Evolutionary conservation across 2,329 filamentous ascomycete species (phyloP), one percentile per base, ranked within the genome.

Genomic region (Rhexocercosporidium sp.): DNA sequence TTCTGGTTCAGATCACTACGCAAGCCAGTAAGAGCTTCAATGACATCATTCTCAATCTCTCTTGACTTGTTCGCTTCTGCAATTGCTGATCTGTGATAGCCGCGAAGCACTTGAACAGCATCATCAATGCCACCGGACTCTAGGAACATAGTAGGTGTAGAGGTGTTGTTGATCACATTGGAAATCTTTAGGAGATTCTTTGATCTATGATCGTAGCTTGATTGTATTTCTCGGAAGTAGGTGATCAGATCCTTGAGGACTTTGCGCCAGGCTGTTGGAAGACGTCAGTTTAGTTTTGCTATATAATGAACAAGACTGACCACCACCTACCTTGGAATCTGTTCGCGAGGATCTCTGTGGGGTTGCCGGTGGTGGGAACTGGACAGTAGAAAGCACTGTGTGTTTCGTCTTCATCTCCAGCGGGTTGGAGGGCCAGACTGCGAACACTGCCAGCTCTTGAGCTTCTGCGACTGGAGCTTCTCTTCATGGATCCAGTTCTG

Each of bases 151-250:
- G 91, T 81, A 0, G 94, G 94, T 3, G 90, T 85, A 8, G 87
- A 80, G 29, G 91, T 92, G 76, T 94, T 97, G 79, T 93, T 94
- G 74, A 96, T 88, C 18, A 94, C 87, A 75, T 94, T 94, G 63
- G 92, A 90, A 9, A 97, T 87, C 73, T 96, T 97, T 67, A 93
- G 79, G 4, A 97, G 84, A 8, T 91, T 88, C 78, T 97, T 98
- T 31, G 92, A 87, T 69, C 92, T 90, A 65, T 90, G 86, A 76
- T 99, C 95, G 79, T 97, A 97, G 57, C 94, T 92, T 60, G 86
- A 87, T 77, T 97, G 93, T 56, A 98, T 89, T 78, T 98, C 96
- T 74, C 93, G 90, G 78, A 97, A 98, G 79, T 97, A 98, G 65
- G 92, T 83, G 72, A 98, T 97, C 53, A 98, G 85, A 72, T 97